Evolutionary conservation across 1,139 yeast genomes (phyloP), one percentile per base, ranked within the genome.

Genomic region (Blastobotrys illinoisensis): DNA sequence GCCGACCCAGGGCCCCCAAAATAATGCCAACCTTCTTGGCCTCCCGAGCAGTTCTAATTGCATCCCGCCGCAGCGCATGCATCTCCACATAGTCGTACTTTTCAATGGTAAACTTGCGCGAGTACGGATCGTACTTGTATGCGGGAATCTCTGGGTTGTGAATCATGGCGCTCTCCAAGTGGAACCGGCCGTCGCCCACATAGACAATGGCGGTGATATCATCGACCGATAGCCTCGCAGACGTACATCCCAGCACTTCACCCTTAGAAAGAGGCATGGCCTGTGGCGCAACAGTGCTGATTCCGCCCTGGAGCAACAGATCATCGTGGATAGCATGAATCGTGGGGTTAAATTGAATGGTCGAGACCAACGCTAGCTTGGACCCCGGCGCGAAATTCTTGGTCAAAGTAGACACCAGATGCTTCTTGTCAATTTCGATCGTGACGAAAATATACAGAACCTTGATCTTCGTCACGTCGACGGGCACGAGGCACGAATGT

Each of bases 141-240:
- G 99, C 98, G 0, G 95, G 95, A 13, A 91, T 80, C 13, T 82
- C 83, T 0, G 99, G 99, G 68, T 93, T 93, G 69, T 91, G 98
- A 58, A 93, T 93, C 99, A 93, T 91, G 5, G 97, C 90, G 54
- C 95, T 84, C 69, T 93, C 99, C 49, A 93, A 74, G 71, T 93
- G 99, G 72, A 93, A 93, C 54, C 99, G 74, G 9, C 99, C 99
- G 70, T 93, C 99, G 36, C 99, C 99, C 28, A 93, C 78, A 66
- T 93, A 93, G 3, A 93, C 79, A 83, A 91, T 88, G 0, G 93
- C 96, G 62, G 83, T 83, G 48, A 81, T 79, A 47, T 81, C 85
- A 2, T 76, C 74, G 6, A 32, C 45, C 2, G 51, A 24, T 46
- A 93, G 72, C 58, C 88, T 74, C 18, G 96, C 95, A 0, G 97